A percentile compares a stretch with the other conserved stretches of the same genome.
Evolutionary conservation across 176 grass and related monocot species (phyloP).

Genomic region (Avena insularis): DNA sequence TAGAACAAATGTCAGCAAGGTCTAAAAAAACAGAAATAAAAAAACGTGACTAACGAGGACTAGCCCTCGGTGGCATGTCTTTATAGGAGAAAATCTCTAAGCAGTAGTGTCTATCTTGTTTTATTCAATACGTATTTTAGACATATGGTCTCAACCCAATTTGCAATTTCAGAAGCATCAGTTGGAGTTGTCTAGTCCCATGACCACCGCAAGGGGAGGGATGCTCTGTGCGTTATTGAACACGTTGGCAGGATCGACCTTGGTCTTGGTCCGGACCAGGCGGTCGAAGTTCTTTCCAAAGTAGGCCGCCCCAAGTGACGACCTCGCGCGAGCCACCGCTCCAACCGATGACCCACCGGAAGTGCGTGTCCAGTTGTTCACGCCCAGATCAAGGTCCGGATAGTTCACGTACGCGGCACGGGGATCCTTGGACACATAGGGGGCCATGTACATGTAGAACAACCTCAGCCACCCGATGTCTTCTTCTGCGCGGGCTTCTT

Average conservation of each 20-base stretch:
- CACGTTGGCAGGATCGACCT: slow-evolving; percentile 53
- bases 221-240: slow-evolving; percentile 77
- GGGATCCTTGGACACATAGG: slow-evolving; percentile 46
- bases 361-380: slow-evolving; percentile 29
- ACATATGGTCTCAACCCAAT: no score
- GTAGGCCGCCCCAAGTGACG: slow-evolving; percentile 45
- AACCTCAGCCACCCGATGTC: slow-evolving; percentile 55
- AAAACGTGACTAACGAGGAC: no score
- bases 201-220: slow-evolving; percentile 43
- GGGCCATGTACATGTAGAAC: slow-evolving; percentile 58
- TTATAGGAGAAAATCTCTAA: no score
- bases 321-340: slow-evolving; percentile 35
- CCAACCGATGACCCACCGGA: not conserved
- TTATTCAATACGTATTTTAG: no score
- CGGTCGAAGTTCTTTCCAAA: slow-evolving; percentile 53
- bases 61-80: no score
- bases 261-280: slow-evolving; percentile 59
- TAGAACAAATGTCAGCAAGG: no score
- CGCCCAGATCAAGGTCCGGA: slow-evolving; percentile 64
- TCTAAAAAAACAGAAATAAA: no score
- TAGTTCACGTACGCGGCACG: slow-evolving; percentile 72
- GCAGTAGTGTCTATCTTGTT: no score
- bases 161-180: no score
- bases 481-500: not conserved
- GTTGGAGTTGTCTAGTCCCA: no score